Evolutionary conservation across 2,329 filamentous ascomycete genomes (phyloP), one percentile per base, ranked within the genome.

Genomic region (Stemphylium beticola): DNA sequence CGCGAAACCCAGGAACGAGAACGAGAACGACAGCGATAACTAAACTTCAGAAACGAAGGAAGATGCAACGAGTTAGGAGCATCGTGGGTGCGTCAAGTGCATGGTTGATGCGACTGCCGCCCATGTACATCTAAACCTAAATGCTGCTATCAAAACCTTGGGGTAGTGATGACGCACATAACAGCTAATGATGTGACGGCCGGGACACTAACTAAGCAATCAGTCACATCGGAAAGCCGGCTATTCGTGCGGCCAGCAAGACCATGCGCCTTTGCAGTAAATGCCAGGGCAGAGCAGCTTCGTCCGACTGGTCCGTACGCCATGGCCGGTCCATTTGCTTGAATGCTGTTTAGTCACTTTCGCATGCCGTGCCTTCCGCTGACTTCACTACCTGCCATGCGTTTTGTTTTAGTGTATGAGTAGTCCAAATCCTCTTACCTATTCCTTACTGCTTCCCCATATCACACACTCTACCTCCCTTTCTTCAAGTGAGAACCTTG

Each of bases 311-410:
- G 26, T 29, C 37, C 33, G 49, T 4, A 32, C 41, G 12, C 41
- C 42, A 24, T 36, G 12, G 34, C 40, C 7, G 29, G 37, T 26
- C 54, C 39, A 36, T 24, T 45, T 24, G 18, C 42, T 32, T 37
- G 20, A 41, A 18, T 20, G 31, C 34, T 49, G n/a, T 32, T 47
- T 47, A 44, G 55, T 43, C 33, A 49, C 18, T 38, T 20, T 8
- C 26, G 42, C 49, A 39, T 54, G 50, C 55, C 46, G 51, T 46
- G 37, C 34, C 44, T 43, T 49, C 57, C 51, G 57, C 43, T 53
- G 46, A 60, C 47, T 52, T 57, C 37, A 47, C 49, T 53, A 33
- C 17, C 22, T 12, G 24, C 40, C 22, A 46, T 45, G 32, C 31
- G n/a, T 20, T 49, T 38, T 42, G 26, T 17, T 45, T 34, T 50